These are phyloP conservation scores for Halophytophthora polymorphica DNA, from an alignment of 352 stramenopile species.

Conservation along the genomic window DNA sequence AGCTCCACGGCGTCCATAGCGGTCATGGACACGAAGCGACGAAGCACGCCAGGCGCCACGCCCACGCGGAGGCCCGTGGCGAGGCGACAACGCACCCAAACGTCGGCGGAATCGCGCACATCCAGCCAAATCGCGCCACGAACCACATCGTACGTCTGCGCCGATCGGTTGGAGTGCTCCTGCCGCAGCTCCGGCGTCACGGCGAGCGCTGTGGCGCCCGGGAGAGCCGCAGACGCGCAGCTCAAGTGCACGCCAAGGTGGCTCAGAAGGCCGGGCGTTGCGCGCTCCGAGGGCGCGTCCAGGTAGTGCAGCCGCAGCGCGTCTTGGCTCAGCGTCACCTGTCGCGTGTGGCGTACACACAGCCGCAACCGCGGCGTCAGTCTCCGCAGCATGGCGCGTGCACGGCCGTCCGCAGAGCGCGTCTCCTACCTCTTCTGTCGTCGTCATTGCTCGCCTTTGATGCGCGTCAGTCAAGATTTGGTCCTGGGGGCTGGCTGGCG, in stretches of 20 bases:
- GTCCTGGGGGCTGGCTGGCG: not conserved
- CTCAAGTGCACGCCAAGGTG: conserved; percentile 41
- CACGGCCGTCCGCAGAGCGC: too few species aligned
- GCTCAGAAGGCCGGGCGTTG: conserved; percentile 52
- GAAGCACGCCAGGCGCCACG: conserved; percentile 25
- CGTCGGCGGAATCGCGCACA: conserved; percentile 67
- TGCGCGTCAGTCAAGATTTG: conserved; percentile 8
- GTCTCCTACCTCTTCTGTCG: too few species aligned
- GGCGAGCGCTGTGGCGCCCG: conserved; percentile 9
- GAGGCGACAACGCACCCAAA: conserved; percentile 62
- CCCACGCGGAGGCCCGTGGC: conserved; percentile 30
- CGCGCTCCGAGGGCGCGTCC: conserved; percentile 54
- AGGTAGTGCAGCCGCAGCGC: conserved; percentile 58
- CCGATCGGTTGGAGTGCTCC: conserved; percentile 44
- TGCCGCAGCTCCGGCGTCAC: conserved; percentile 24
- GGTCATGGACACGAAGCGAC: conserved; percentile 40
- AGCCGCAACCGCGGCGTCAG: not conserved
- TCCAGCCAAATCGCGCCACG: conserved; percentile 51
- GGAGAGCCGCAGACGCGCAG: not conserved
- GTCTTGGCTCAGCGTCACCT: conserved; percentile 30
- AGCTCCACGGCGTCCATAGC: conserved; percentile 17
- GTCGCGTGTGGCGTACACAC: not conserved
- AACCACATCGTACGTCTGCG: conserved; percentile 35
- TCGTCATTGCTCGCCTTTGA: too few species aligned
- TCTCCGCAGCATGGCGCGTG: too few species aligned